Evolutionary conservation across 768 basidiomycete species (phyloP), one percentile per base, ranked within the genome.

Genomic region (Clitopilus passeckerianus): DNA sequence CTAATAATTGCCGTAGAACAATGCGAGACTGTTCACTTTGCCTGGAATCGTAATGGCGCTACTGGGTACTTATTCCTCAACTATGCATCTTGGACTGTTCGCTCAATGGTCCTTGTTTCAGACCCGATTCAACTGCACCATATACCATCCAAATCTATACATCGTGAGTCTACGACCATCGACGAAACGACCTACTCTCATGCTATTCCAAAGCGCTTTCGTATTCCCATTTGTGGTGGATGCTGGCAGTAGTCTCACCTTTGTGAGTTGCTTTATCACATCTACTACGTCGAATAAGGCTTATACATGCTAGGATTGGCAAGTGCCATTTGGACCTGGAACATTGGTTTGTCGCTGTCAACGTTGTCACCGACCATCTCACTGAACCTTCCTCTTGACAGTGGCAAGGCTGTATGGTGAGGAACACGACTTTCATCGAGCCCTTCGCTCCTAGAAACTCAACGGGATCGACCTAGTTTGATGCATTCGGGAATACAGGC

Each of bases 381-480:
- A 37, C 35, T 41, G 43, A 41, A 41, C 37, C 14, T n/a, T 15
- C n/a, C n/a, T 41, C 53, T 18, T 8, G 53, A 27, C 66, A 84
- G 80, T 87, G 85, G 67, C 84, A 86, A 74, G 82, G 85, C 64
- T 87, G 86, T 74, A 86, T 87, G 85, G 84, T 85, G 43, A 55
- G 74, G 53, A 23, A n/a, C 34, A 24, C 37, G 23, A 0, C 33
- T 27, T 15, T 41, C 10, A 16, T 24, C 18, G 14, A 9, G 23
- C 15, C 24, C 53, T 27, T 23, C n/a, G 30, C 22, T 15, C 35
- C 43, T 53, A 14, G 33, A 37, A 53, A 58, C 54, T 58, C 59
- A 34, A 44, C 12, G 0, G n/a, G 16, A 34, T 30, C 27, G 27
- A 16, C 34, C 20, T 53, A 86, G 84, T 83, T 84, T 59, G 86